A percentile compares a stretch with the other conserved stretches of the same genome.
Conservation (phyloP, 805 yeast genomes). For the Candida sphagnicola region DNA sequence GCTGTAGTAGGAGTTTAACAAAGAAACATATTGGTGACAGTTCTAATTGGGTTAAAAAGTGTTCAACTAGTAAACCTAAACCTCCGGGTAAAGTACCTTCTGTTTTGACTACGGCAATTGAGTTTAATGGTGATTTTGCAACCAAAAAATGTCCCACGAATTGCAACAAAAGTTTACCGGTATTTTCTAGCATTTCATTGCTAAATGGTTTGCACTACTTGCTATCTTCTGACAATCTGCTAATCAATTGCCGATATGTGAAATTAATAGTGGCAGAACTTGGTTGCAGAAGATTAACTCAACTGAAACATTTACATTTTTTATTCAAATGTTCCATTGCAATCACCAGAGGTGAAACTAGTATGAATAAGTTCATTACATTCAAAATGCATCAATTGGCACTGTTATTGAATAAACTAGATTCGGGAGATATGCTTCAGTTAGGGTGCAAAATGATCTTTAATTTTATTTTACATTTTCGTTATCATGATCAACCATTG, state of each 20-base stretch:
- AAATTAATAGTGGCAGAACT: not conserved
- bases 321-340: not conserved
- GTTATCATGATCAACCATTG: not conserved
- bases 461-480: not conserved
- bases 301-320: not conserved
- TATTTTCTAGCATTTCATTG: too few species aligned
- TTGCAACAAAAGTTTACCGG: too few species aligned
- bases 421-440: not conserved
- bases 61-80: too few species aligned
- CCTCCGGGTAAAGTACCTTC: too few species aligned
- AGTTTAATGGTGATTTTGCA: too few species aligned
- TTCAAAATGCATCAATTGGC: conserved; percentile 1
- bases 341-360: not conserved
- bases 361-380: not conserved
- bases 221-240: not conserved
- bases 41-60: too few species aligned
- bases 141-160: too few species aligned
- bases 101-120: too few species aligned
- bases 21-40: too few species aligned
- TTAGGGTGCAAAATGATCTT: conserved; percentile 1
- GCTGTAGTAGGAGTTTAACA: too few species aligned
- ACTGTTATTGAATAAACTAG: not conserved
- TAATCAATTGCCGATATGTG: not conserved
- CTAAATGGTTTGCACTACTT: not conserved
- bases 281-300: not conserved